Conservation (phyloP, 768 basidiomycete genomes). For the Boletus reticulatus region DNA sequence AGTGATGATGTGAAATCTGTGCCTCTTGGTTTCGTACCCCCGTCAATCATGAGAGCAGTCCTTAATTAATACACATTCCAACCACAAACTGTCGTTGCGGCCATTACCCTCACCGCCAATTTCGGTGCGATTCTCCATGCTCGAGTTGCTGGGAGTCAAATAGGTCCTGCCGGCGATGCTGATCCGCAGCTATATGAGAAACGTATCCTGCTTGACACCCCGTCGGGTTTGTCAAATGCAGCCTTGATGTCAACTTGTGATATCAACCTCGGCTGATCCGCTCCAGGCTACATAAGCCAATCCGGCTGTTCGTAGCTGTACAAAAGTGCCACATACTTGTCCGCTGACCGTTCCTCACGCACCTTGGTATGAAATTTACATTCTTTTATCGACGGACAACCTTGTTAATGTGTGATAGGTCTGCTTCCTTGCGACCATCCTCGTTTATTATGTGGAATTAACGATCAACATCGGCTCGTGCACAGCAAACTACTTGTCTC, state of each 20-base stretch:
- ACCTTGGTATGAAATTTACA: constrained; percentile 21
- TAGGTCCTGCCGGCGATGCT: constrained; percentile 13
- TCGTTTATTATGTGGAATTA: constrained; percentile 6
- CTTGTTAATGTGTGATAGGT: constrained; percentile 12
- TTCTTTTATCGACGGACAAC: constrained; percentile 12
- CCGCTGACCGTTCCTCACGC: constrained; percentile 12
- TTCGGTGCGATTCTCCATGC: constrained; percentile 21
- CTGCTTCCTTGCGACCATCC: constrained; percentile 11
- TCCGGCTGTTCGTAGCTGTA: constrained; percentile 12
- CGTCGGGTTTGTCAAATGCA: constrained; percentile 1
- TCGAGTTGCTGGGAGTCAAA: constrained; percentile 6
- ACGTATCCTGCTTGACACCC: constrained; percentile 6
- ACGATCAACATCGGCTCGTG: constrained; percentile 30
- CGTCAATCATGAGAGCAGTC: constrained; percentile 30
- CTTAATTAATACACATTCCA: constrained; percentile 28
- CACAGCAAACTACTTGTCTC: constrained; percentile 29
- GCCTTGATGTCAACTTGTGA: constrained; percentile 5
- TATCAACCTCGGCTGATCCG: constrained; percentile 30
- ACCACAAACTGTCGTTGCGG: constrained; percentile 21
- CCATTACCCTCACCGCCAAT: constrained; percentile 12
- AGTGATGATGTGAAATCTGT: constrained; percentile 26
- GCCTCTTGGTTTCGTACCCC: constrained; percentile 7
- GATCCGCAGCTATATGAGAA: constrained; percentile 15
- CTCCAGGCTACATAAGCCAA: constrained; percentile 18
- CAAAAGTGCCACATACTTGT: constrained; percentile 5